Evolutionary conservation across 2,329 filamentous ascomycete species (phyloP).

Genomic region (Colletotrichum echinochloae): DNA sequence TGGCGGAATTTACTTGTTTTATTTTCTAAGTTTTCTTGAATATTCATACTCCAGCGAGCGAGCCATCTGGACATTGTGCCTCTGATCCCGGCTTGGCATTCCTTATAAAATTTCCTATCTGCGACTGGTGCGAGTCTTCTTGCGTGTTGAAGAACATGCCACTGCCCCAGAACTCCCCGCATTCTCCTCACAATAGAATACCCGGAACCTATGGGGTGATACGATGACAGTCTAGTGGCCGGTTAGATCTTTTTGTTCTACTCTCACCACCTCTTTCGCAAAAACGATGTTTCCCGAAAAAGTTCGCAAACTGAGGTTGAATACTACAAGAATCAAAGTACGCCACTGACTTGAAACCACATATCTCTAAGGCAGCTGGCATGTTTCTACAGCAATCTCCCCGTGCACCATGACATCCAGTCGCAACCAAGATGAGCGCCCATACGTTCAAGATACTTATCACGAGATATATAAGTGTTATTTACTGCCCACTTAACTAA

Average conservation of each 20-base stretch:
- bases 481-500: too few species aligned
- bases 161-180: background rate
- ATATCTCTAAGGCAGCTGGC: too few species aligned
- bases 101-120: too few species aligned
- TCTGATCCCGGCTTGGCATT: too few species aligned
- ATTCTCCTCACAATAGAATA: background rate
- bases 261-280: background rate
- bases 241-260: conserved; percentile 1
- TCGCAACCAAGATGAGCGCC: too few species aligned
- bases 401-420: too few species aligned
- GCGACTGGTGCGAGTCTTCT: too few species aligned
- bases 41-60: too few species aligned
- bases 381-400: too few species aligned
- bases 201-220: conserved; percentile 25
- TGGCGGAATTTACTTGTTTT: background rate
- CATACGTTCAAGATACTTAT: too few species aligned
- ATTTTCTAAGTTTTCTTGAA: background rate
- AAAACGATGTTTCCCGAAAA: background rate
- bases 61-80: background rate
- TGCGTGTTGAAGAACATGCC: background rate
- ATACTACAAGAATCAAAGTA: background rate
- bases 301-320: background rate
- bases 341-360: too few species aligned
- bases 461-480: too few species aligned
- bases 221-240: conserved; percentile 17